Base-by-base conservation (phyloP, 768 basidiomycete species). In the Hygrocybe coccinea region DNA sequence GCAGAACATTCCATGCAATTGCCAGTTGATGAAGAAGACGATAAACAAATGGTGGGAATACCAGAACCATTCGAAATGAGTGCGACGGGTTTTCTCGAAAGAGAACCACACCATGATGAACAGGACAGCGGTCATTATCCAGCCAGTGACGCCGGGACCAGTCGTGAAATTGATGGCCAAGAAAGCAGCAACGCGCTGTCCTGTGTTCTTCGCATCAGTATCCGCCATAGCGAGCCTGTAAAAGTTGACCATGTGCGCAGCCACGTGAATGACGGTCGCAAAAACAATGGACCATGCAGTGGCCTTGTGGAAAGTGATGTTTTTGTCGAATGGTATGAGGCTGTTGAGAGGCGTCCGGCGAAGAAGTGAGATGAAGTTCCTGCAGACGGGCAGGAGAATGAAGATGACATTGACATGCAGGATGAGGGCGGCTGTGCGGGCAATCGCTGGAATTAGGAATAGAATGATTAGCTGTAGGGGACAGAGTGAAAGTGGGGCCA, bases 1-100 rank as follows among this genome's bases (percentile, higher is more conserved):
- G 74, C 92, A 94, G 82, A 91, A 95, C 89, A 95, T 88, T 52
- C 93, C 93, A 66, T 95, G 94, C 29, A 95, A 76, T 69, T 97
- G 95, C 95, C 95, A 97, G 66, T 78, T 76, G 68, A 92, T 80
- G 78, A 97, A 97, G 82, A 95, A 95, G 56, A 90, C 67, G 64
- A 95, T 82, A 76, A 94, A 95, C 58, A 97, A 77, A 68, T 97
- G 89, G 67, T 91, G 85, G 8, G 83, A 79, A 69, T 91, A 92
- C 87, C 89, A 93, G 76, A 95, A 95, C 65, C 79, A 74, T 74
- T 97, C 93, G 62, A 94, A 97, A 62, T 85, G 81, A 11, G 82
- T 80, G 54, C 84, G 79, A 50, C 86, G 82, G 29, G 80, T 75
- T 74, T 89, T 94, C 73, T 94, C 93, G 60, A 82, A 75, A 2